Percentiles rank a stretch among this genome's conserved stretches.
These are phyloP conservation scores for Agaricus bisporus DNA, from an alignment of 768 basidiomycete genomes.

Conservation along the genomic window DNA sequence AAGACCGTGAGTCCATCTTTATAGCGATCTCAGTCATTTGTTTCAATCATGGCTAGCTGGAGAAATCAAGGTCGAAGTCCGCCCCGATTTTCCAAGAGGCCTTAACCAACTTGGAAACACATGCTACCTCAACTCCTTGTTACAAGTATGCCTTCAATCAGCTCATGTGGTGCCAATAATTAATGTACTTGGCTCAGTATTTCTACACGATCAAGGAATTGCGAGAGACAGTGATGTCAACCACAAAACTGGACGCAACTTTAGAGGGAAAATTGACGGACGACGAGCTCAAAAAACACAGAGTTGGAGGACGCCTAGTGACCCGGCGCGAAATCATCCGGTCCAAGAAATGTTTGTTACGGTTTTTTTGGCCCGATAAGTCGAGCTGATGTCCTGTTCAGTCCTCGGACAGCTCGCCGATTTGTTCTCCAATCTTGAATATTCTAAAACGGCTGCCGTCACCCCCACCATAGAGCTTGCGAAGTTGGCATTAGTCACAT, in stretches of 20 bases:
- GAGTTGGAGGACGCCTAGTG: slow-evolving; percentile 83
- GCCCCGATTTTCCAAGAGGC: slow-evolving; percentile 73
- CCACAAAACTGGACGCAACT: slow-evolving; percentile 44
- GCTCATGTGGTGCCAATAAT: background rate
- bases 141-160: slow-evolving; percentile 41
- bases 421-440: slow-evolving; percentile 74
- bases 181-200: slow-evolving; percentile 47
- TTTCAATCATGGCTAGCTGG: slow-evolving; percentile 43
- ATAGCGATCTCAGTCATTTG: background rate
- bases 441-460: slow-evolving; percentile 56
- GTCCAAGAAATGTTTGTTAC: slow-evolving; percentile 71
- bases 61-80: slow-evolving; percentile 44
- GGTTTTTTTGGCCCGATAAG: background rate
- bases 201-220: slow-evolving; percentile 95
- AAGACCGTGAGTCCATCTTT: slow-evolving; percentile 57
- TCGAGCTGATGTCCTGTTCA: slow-evolving; percentile 24
- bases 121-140: slow-evolving; percentile 77
- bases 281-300: slow-evolving; percentile 75
- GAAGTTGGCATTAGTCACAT: slow-evolving; percentile 86
- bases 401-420: slow-evolving; percentile 77
- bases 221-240: slow-evolving; percentile 62
- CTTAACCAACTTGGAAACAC: slow-evolving; percentile 88
- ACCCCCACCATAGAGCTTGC: slow-evolving; percentile 85
- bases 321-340: slow-evolving; percentile 76
- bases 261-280: slow-evolving; percentile 70